Evolutionary conservation across 176 grass and related monocot genomes (phyloP).

Genomic region (Carex myosuroides): DNA sequence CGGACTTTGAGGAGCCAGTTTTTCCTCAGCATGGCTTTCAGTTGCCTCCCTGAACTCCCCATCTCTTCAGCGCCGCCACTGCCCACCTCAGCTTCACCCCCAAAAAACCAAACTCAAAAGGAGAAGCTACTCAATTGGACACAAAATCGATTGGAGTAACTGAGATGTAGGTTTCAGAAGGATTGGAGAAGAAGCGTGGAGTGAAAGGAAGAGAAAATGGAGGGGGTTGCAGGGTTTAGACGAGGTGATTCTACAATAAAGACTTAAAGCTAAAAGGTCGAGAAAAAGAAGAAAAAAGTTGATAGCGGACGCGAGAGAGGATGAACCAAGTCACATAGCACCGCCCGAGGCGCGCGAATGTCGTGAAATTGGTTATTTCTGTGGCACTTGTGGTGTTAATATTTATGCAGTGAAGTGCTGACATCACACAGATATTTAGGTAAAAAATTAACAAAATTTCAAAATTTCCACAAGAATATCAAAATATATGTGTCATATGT

Average conservation of each 20-base stretch:
- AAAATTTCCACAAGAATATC: background rate
- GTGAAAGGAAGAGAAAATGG: background rate
- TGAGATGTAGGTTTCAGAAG: background rate
- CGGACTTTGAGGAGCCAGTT: conserved; percentile 51
- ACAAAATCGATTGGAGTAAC: background rate
- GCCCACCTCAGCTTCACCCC: background rate
- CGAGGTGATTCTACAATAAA: background rate
- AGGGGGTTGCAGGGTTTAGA: background rate
- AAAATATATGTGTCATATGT: background rate
- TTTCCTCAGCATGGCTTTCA: conserved; percentile 40
- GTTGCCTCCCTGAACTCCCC: conserved; percentile 32
- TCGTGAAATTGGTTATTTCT: background rate
- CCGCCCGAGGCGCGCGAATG: background rate
- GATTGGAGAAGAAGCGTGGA: background rate
- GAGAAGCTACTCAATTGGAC: background rate
- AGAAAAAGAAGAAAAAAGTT: background rate
- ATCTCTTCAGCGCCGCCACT: conserved; percentile 8
- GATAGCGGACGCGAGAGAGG: background rate
- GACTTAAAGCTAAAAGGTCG: background rate
- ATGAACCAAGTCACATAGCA: background rate
- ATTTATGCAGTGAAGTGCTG: background rate
- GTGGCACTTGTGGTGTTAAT: background rate
- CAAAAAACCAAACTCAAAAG: background rate
- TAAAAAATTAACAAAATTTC: background rate
- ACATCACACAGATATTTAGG: background rate